Evolutionary conservation across 83 land plant species (phyloP).

Genomic region (Diphasiastrum complanatum): DNA sequence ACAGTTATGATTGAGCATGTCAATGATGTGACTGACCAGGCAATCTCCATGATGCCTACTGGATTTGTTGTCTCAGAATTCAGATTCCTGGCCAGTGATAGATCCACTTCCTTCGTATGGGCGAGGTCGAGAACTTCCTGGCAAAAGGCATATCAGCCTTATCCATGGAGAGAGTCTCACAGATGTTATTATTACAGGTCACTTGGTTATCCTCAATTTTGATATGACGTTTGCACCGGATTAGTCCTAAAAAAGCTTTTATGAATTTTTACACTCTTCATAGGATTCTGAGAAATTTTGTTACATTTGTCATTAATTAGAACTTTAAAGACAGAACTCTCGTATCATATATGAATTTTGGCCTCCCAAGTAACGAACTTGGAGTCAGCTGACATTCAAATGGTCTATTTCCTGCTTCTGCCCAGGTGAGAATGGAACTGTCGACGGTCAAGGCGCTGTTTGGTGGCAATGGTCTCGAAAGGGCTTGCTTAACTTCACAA

Average conservation of each 20-base stretch:
- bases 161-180: not conserved
- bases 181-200: constrained; percentile 3
- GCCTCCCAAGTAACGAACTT: no score
- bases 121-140: not conserved
- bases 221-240: not conserved
- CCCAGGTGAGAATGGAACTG: constrained; percentile 11
- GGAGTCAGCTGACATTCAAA: no score
- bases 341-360: no score
- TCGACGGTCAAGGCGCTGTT: constrained; percentile 2
- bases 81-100: not conserved
- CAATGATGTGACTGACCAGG: no score
- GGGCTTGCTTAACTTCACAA: not conserved
- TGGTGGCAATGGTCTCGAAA: not conserved
- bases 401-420: no score
- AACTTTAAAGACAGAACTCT: no score
- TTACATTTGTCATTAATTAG: no score
- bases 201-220: not conserved
- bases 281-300: no score
- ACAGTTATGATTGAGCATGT: not conserved
- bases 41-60: no score
- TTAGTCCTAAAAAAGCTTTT: no score
- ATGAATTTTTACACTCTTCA: no score
- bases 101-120: constrained; percentile 3
- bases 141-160: not conserved
- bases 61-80: no score